Conservation (phyloP, 305 asterid genomes). For the Rubia peregrina region DNA sequence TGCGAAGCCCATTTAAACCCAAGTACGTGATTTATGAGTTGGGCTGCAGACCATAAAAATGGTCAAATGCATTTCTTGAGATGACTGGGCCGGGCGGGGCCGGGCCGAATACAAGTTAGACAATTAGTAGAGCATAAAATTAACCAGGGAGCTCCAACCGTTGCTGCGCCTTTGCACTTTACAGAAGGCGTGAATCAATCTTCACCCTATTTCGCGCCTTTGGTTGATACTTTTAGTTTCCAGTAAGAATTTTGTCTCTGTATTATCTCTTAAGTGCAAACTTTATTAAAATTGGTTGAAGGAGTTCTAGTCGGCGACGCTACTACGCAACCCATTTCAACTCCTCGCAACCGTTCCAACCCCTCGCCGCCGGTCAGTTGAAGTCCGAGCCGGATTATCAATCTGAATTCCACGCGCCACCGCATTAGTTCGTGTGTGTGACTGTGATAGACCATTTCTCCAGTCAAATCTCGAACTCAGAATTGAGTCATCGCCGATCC, state of each 20-base stretch:
- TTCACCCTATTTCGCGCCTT: background rate
- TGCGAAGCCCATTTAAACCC: no score
- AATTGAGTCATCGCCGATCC: constrained; percentile 8
- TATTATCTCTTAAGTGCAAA: background rate
- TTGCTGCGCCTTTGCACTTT: no score
- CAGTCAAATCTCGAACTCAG: background rate
- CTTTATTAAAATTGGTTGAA: background rate
- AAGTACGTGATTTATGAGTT: no score
- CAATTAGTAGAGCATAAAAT: no score
- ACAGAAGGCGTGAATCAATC: background rate
- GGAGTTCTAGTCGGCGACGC: constrained; percentile 3
- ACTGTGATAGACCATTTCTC: background rate
- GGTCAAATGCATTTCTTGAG: background rate
- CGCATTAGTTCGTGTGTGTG: background rate
- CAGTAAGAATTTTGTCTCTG: background rate
- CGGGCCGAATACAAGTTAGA: background rate
- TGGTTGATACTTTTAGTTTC: background rate
- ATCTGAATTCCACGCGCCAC: constrained; percentile 3
- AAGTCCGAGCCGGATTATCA: constrained; percentile 3
- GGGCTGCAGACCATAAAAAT: no score
- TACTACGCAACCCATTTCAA: constrained; percentile 2
- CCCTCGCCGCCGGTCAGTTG: constrained; percentile 6
- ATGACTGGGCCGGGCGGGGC: background rate
- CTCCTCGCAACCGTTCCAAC: constrained; percentile 1
- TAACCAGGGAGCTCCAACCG: no score